Percentiles rank a stretch among this genome's conserved stretches.
Evolutionary conservation across 2,329 filamentous ascomycete species (phyloP).

Genomic region (Aspergillus alliaceus): DNA sequence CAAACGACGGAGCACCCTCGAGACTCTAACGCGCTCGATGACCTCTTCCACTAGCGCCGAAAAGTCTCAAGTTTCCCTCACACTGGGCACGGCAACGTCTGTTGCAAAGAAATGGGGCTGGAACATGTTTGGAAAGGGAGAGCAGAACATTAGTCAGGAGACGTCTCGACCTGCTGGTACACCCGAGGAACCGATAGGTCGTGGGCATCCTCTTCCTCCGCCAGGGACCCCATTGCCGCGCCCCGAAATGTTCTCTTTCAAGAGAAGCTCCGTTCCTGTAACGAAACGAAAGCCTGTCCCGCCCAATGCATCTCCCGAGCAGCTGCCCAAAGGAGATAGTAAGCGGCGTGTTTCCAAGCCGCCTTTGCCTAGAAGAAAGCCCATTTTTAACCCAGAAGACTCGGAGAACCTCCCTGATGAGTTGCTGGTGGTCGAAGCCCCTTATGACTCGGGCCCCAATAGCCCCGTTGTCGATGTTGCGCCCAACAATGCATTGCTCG

Average conservation of each 20-base stretch:
- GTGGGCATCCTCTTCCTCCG: conserved; percentile 78
- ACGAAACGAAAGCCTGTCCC: conserved; percentile 66
- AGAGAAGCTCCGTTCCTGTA: conserved; percentile 57
- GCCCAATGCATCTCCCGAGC: conserved; percentile 39
- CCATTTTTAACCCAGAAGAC: conserved; percentile 30
- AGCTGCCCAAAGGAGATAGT: conserved; percentile 29
- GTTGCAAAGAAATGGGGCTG: conserved; percentile 62
- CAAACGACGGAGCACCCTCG: conserved; percentile 31
- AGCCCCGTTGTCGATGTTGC: conserved; percentile 30
- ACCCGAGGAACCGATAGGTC: conserved; percentile 72
- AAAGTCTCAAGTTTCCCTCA: conserved; percentile 41
- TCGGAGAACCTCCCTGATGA: conserved; percentile 46
- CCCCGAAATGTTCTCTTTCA: conserved; percentile 59
- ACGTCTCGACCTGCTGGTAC: conserved; percentile 40
- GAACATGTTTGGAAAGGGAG: conserved; percentile 48
- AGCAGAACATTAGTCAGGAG: conserved; percentile 43
- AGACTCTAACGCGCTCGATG: conserved; percentile 28
- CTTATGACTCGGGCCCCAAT: conserved; percentile 58
- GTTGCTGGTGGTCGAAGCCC: conserved; percentile 65
- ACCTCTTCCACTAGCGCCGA: conserved; percentile 29
- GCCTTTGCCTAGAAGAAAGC: conserved; percentile 51
- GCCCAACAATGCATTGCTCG: conserved; percentile 13
- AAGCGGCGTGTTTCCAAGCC: conserved; percentile 44
- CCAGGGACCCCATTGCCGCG: conserved; percentile 76
- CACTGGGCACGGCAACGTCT: conserved; percentile 53